Base-by-base conservation (phyloP, 345 rosid genomes). In the Sapria himalayana region DNA sequence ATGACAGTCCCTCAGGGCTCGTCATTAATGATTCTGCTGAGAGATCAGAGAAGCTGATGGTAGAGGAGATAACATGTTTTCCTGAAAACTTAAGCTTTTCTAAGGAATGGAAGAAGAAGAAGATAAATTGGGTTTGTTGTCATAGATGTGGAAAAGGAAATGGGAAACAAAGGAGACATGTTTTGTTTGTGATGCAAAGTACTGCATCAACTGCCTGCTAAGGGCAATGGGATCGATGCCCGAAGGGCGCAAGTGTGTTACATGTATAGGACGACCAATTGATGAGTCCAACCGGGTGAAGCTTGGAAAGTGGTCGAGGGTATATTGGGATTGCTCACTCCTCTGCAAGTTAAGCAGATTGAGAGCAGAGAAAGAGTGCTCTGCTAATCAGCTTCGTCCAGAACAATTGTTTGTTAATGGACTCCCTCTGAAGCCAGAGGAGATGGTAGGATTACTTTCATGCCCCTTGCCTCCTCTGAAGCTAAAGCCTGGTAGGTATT, bases 151-250 rank as follows among this genome's bases (percentile, higher is more conserved):
- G 55, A 14, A 67, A 58, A 31, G 53, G 66, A 48, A 65, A 56
- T 91, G 99, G 99, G 48, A 53, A 35, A 72, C 62, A 50, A 56
- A 61, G 37, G 75, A 71, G 48, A 46, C 20, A n/a, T 74, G 82
- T 47, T 49, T 74, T 41, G 84, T 65, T 15, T 74, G 78, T 32
- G 78, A 68, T 44, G 58, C 70, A 0, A 63, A 49, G 62, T 74
- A 74, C 20, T 74, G 82, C 25, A 58, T 63, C 14, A 71, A 60
- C 37, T 74, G 82, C n/a, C 39, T 74, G 65, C 53, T 74, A 14
- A 71, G 61, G 56, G 78, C 78, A 5, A 74, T 71, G 82, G 82
- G 82, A 7, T 74, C 82, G 33, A 74, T 74, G 82, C 82, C 82
- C 1, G 82, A 74, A 44, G 82, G 82, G 18, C 60, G 82, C 52